A percentile compares a stretch with the other conserved stretches of the same genome.
These are phyloP conservation scores for Candida sakaeoensis DNA, from an alignment of 805 yeast species.

Conservation along the genomic window DNA sequence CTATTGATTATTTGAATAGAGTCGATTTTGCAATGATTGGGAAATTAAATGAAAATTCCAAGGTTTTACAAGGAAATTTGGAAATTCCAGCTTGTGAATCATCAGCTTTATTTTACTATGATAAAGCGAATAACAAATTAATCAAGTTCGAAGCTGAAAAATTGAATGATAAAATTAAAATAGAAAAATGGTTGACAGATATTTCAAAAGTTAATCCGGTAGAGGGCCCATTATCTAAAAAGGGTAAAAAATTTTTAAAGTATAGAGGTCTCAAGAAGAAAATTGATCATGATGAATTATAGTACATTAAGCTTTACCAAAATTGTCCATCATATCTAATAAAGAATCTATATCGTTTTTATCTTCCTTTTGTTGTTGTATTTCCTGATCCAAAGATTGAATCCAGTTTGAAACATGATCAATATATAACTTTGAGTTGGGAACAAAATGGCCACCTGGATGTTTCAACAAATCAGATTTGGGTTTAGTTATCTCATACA, in stretches of 20 bases:
- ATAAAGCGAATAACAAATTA: slow-evolving; percentile 17
- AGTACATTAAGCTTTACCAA: slow-evolving; percentile 15
- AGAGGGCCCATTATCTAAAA: slow-evolving; percentile 37
- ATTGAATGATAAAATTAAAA: slow-evolving; percentile 25
- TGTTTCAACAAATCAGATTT: slow-evolving; percentile 65
- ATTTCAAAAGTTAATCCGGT: slow-evolving; percentile 22
- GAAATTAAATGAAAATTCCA: slow-evolving; percentile 20
- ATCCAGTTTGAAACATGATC: slow-evolving; percentile 43
- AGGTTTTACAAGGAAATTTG: slow-evolving; percentile 14
- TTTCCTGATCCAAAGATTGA: slow-evolving; percentile 13
- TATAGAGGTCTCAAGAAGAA: slow-evolving; percentile 26
- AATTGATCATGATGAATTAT: slow-evolving; percentile 12
- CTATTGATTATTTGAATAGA: slow-evolving; percentile 60
- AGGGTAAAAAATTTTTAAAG: slow-evolving; percentile 22
- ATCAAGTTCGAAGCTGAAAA: slow-evolving; percentile 20
- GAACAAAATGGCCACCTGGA: slow-evolving; percentile 97
- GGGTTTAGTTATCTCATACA: slow-evolving; percentile 42
- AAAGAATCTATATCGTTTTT: slow-evolving; percentile 28
- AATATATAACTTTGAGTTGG: slow-evolving; percentile 61
- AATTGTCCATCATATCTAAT: slow-evolving; percentile 37
- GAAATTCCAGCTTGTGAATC: slow-evolving; percentile 18
- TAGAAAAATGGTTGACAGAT: slow-evolving; percentile 31
- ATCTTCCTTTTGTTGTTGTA: slow-evolving; percentile 11
- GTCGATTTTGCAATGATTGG: slow-evolving; percentile 47
- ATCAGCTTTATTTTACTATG: slow-evolving; percentile 27